phyloP scores from a whole-genome alignment of 129 eudicot species.

The Silybum marianum region DNA sequence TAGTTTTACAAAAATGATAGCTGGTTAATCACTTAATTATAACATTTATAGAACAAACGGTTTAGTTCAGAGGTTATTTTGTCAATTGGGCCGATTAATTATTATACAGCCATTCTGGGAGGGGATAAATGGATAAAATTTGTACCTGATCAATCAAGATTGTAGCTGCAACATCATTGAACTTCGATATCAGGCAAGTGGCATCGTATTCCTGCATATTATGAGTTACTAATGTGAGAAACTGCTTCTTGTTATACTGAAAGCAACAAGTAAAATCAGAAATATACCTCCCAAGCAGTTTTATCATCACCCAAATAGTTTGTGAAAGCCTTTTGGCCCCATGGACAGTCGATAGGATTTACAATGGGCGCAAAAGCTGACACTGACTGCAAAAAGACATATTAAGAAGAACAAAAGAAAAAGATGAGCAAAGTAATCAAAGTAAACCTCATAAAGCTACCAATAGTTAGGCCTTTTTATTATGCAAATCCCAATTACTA shows the following conservation, averaged over 20 bases:
- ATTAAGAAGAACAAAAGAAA: neutral
- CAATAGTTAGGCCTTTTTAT: neutral
- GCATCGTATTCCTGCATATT: conserved; percentile 92
- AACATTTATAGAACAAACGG: neutral
- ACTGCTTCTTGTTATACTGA: neutral
- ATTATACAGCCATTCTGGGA: neutral
- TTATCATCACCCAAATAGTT: conserved; percentile 86
- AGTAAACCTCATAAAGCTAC: neutral
- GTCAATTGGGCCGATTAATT: neutral
- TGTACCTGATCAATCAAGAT: conserved; percentile 93
- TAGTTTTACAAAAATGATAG: neutral
- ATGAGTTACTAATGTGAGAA: conserved; percentile 15
- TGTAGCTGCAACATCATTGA: conserved; percentile 71
- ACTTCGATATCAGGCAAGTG: conserved; percentile 73
- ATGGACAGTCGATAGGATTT: conserved; percentile 85
- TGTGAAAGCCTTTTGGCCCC: conserved; percentile 98
- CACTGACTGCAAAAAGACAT: conserved; percentile 62
- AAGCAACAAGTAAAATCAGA: neutral
- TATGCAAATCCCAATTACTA: neutral
- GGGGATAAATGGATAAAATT: neutral
- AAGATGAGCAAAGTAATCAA: neutral
- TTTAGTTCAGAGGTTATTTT: neutral
- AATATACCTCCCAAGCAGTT: conserved; percentile 88
- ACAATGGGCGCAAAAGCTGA: conserved; percentile 94
- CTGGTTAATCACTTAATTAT: neutral